phyloP scores from a whole-genome alignment of 2,329 filamentous ascomycete species.

The Teratosphaeria destructans region DNA sequence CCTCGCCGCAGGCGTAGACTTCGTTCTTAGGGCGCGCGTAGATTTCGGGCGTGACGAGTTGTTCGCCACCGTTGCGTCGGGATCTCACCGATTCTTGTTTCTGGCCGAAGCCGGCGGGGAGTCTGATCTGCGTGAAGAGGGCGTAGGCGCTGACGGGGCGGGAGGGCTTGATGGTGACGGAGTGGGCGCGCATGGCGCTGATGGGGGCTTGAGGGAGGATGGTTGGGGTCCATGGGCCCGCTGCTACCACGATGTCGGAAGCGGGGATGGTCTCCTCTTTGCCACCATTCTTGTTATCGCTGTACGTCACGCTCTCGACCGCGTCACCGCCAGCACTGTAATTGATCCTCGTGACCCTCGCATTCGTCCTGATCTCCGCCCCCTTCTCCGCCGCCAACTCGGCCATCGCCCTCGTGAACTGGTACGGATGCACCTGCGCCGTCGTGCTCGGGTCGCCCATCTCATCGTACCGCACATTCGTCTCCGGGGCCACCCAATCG shows the following conservation, averaged over 20 bases:
- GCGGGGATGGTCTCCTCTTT: constrained; percentile 41
- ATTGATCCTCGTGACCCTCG: constrained; percentile 57
- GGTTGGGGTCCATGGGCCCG: constrained; percentile 51
- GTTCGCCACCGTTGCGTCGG: constrained; percentile 30
- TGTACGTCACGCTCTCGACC: constrained; percentile 49
- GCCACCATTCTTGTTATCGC: constrained; percentile 33
- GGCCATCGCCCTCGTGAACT: constrained; percentile 80
- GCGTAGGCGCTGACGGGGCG: constrained; percentile 59
- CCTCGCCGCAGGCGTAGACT: constrained; percentile 89
- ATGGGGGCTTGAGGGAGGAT: constrained; percentile 49
- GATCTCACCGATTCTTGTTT: not conserved
- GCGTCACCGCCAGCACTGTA: constrained; percentile 34
- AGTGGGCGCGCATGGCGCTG: constrained; percentile 50
- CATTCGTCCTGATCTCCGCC: constrained; percentile 50
- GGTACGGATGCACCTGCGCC: constrained; percentile 84
- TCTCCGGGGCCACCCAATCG: constrained; percentile 68
- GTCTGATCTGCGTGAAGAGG: constrained; percentile 74
- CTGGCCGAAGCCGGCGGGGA: constrained; percentile 51
- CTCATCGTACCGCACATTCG: constrained; percentile 60
- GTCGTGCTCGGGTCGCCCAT: constrained; percentile 78
- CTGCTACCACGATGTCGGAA: constrained; percentile 48
- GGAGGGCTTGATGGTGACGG: constrained; percentile 49
- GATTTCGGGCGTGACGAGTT: constrained; percentile 75
- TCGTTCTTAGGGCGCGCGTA: constrained; percentile 83
- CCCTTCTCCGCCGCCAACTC: constrained; percentile 55